Base-by-base conservation (phyloP, 441 rosid species). In the Gossypium gossypioides region DNA sequence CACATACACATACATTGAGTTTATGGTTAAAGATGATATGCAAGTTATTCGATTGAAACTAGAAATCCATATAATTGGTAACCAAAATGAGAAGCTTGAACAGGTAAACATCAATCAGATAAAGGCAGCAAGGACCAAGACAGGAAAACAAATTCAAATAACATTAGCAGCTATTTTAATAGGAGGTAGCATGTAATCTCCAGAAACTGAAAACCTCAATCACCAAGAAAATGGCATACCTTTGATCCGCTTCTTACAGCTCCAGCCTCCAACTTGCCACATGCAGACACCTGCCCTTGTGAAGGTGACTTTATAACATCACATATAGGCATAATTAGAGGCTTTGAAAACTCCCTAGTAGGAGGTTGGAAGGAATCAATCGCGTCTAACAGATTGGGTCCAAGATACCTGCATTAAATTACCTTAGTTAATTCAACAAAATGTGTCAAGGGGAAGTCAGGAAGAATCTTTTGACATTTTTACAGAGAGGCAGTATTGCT, bases 231-330 rank as follows among this genome's bases (percentile, higher is more conserved):
- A 55, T 42, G 67, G 16, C 67, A 67, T 83, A 96, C 98, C 91
- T 93, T 92, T 40, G 81, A 81, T 69, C 99, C 98, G 77, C 81
- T 80, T 70, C 86, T 91, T 77, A 93, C 80, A 76, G 99, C 99
- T 78, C 99, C 99, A 71, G 96, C 82, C 82, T 89, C 97, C 81
- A 96, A 77, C 85, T 96, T 96, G 44, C 98, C 99, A 65, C 88
- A 82, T 22, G 89, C 96, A 79, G 98, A 90, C 58, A 96, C 89
- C 75, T 83, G 96, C 46, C 91, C 90, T 69, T 77, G 78, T 55
- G 92, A 77, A 77, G 82, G 64, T 68, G 84, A 79, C 80, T 82
- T 88, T 72, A 91, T 77, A 73, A 90, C 89, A 73, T 96, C 98
- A 75, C 97, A 90, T 75, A 90, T 85, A 69, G 99, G 98, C 98